Percentiles rank a stretch among this genome's conserved stretches.
These are phyloP conservation scores for Gaeumannomyces sp. DNA, from an alignment of 2,329 filamentous ascomycete genomes.

Conservation along the genomic window DNA sequence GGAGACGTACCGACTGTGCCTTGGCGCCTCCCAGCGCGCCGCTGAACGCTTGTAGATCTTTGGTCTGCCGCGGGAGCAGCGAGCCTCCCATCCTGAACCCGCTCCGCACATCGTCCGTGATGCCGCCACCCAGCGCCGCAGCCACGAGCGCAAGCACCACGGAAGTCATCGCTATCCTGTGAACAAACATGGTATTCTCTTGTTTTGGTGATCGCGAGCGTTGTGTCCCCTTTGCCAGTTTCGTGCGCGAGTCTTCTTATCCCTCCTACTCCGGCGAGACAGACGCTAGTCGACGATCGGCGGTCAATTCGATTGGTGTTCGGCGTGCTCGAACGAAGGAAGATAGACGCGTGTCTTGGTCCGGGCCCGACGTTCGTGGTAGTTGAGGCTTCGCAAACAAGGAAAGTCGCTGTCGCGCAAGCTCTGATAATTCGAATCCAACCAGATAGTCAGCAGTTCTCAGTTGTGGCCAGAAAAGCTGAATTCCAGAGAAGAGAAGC, in stretches of 20 bases:
- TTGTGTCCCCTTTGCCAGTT: not conserved
- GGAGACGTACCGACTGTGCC: slow-evolving; percentile 28
- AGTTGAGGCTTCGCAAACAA: not conserved
- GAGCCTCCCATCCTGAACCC: slow-evolving; percentile 30
- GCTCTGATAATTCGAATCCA: too few relatives aligned
- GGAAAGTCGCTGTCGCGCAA: not conserved
- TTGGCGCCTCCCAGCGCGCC: slow-evolving; percentile 32
- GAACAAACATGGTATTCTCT: not conserved
- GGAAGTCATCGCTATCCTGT: not conserved
- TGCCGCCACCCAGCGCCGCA: slow-evolving; percentile 14
- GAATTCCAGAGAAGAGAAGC: not conserved
- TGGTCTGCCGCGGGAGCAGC: slow-evolving; percentile 25
- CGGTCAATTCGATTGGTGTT: not conserved
- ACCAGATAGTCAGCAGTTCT: not conserved
- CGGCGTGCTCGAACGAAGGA: too few relatives aligned
- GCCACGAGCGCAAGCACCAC: slow-evolving; percentile 12
- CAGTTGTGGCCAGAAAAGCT: not conserved
- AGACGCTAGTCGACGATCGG: not conserved
- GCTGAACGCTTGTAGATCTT: slow-evolving; percentile 36
- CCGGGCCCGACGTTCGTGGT: not conserved
- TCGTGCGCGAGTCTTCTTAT: not conserved
- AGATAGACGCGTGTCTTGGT: too few relatives aligned
- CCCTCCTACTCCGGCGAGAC: not conserved
- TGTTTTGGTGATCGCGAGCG: not conserved
- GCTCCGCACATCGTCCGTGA: slow-evolving; percentile 27